These are phyloP conservation scores for Cynara cardunculus DNA, from an alignment of 129 eudicot species.

Conservation along the genomic window DNA sequence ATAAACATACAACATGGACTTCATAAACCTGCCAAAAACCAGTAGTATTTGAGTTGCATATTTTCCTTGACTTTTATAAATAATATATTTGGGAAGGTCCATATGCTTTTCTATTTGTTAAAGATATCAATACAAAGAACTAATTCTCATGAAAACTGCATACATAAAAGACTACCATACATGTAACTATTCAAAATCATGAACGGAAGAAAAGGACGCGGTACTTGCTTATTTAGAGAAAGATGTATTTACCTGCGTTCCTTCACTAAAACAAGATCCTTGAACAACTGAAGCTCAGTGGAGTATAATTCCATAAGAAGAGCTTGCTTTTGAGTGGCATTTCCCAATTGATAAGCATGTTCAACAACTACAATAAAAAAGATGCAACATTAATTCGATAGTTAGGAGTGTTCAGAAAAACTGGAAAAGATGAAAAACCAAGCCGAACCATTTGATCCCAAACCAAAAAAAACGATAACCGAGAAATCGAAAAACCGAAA, in stretches of 20 bases:
- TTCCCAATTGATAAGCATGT: constrained; percentile 80
- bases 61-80: too few relatives aligned
- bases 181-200: not conserved
- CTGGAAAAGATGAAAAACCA: too few relatives aligned
- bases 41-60: not conserved
- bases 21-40: not conserved
- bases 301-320: constrained; percentile 86
- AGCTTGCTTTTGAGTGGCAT: constrained; percentile 71
- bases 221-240: not conserved
- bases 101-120: not conserved
- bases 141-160: too few relatives aligned
- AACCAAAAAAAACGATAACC: too few relatives aligned
- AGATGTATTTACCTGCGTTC: constrained; percentile 55
- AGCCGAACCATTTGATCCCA: too few relatives aligned
- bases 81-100: not conserved
- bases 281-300: constrained; percentile 87
- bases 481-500: too few relatives aligned
- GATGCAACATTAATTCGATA: not conserved
- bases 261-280: constrained; percentile 64
- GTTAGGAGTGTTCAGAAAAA: too few relatives aligned
- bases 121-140: not conserved
- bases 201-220: not conserved
- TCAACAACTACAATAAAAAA: constrained; percentile 59
- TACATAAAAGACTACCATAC: not conserved
- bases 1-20: not conserved